Conservation (phyloP, 1,139 yeast species). For the Geotrichum klebahnii region DNA sequence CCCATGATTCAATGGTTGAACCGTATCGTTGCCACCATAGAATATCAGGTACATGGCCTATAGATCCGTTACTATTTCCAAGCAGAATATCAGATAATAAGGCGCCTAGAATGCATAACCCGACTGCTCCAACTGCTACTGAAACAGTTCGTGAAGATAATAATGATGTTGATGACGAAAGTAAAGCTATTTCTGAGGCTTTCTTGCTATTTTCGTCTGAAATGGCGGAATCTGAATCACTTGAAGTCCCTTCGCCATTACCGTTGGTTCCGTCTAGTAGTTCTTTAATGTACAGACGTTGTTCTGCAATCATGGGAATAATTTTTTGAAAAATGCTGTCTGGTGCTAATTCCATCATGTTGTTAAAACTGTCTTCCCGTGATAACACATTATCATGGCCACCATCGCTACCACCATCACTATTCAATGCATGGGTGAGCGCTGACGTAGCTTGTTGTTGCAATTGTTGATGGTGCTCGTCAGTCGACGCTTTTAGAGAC, state of each 20-base stretch:
- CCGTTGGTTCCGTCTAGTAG: slow-evolving; percentile 9
- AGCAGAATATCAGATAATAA: background rate
- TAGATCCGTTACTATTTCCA: background rate
- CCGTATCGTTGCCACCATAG: slow-evolving; percentile 21
- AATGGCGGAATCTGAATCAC: background rate
- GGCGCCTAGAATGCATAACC: slow-evolving; percentile 2
- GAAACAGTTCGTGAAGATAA: background rate
- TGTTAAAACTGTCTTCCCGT: slow-evolving; percentile 2
- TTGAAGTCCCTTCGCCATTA: background rate
- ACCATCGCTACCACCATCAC: too few species aligned
- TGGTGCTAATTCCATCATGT: slow-evolving; percentile 11
- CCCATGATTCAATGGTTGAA: slow-evolving; percentile 15
- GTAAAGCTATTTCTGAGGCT: too few species aligned
- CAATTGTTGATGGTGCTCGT: slow-evolving; percentile 5
- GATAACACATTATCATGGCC: too few species aligned
- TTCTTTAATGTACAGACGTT: slow-evolving; percentile 16
- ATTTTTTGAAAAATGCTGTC: slow-evolving; percentile 17
- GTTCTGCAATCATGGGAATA: slow-evolving; percentile 19
- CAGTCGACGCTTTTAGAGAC: slow-evolving; percentile 9
- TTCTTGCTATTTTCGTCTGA: background rate
- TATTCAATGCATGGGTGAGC: too few species aligned
- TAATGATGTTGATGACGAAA: background rate
- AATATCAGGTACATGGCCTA: background rate
- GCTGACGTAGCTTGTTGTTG: background rate
- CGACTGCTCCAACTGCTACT: slow-evolving; percentile 1